These are phyloP conservation scores for Venustampulla echinocandica DNA, from an alignment of 495 filamentous ascomycete species.

Conservation along the genomic window DNA sequence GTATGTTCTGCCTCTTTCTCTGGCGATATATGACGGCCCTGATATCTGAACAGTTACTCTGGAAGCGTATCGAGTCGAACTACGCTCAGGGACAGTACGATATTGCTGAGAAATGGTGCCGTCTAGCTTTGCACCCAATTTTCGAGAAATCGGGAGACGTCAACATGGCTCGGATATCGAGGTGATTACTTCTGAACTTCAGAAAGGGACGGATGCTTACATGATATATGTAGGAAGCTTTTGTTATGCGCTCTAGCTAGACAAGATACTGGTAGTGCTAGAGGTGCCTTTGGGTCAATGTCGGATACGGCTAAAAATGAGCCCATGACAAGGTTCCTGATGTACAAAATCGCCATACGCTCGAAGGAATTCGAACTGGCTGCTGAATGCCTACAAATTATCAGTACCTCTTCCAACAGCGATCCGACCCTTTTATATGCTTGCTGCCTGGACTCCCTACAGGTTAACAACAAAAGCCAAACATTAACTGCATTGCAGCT, in stretches of 20 bases:
- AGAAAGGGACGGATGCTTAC: not conserved
- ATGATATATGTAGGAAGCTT: conserved; percentile 49
- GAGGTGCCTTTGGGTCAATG: conserved; percentile 50
- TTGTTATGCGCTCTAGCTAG: conserved; percentile 55
- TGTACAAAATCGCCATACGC: conserved; percentile 64
- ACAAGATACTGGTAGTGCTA: conserved; percentile 43
- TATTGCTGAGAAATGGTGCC: conserved; percentile 61
- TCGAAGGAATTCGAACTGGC: conserved; percentile 50
- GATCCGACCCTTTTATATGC: conserved; percentile 59
- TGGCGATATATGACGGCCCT: not conserved
- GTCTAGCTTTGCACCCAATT: conserved; percentile 52
- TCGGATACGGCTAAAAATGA: conserved; percentile 46
- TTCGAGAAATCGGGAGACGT: conserved; percentile 54
- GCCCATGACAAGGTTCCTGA: conserved; percentile 58
- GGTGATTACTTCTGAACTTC: conserved; percentile 34
- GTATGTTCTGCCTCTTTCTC: conserved; percentile 33
- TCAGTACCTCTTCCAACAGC: conserved; percentile 40
- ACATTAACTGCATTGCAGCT: conserved; percentile 50
- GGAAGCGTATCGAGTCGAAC: conserved; percentile 60
- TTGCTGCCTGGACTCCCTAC: conserved; percentile 67
- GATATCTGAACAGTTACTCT: conserved; percentile 53
- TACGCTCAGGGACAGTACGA: conserved; percentile 44
- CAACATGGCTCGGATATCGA: conserved; percentile 59
- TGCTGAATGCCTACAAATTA: conserved; percentile 42
- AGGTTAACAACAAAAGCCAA: conserved; percentile 48